A percentile compares a stretch with the other conserved stretches of the same genome.
These are phyloP conservation scores for Plasmodium yoelii DNA, from an alignment of 169 alveolate genomes.

Conservation along the genomic window DNA sequence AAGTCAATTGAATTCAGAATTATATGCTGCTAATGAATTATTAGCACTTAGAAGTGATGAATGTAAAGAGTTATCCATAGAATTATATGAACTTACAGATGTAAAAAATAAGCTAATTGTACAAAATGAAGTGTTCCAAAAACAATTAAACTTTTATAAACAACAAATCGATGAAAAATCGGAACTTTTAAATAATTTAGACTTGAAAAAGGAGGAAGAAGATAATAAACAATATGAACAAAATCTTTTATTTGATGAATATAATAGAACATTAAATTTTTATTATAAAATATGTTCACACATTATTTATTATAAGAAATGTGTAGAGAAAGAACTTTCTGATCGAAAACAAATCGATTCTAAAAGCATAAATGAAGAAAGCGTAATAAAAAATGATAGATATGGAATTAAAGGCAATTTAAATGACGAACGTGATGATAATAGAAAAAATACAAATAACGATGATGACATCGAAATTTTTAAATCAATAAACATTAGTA, in stretches of 20 bases:
- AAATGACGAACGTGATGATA: neutral
- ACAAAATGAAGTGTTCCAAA: slow-evolving; percentile 49
- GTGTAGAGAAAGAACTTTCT: slow-evolving; percentile 37
- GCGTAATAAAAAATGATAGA: neutral
- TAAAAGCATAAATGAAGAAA: neutral
- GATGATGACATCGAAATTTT: neutral
- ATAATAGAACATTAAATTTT: slow-evolving; percentile 29
- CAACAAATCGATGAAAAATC: slow-evolving; percentile 57
- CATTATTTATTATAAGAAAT: slow-evolving; percentile 51
- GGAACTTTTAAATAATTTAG: slow-evolving; percentile 30
- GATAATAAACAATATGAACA: slow-evolving; percentile 36
- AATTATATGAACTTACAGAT: slow-evolving; percentile 58
- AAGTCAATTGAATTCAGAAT: slow-evolving; percentile 45
- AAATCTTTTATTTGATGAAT: slow-evolving; percentile 28
- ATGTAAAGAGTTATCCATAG: slow-evolving; percentile 58
- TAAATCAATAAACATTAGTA: slow-evolving; percentile 9
- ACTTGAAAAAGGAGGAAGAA: slow-evolving; percentile 10
- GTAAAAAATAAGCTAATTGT: slow-evolving; percentile 61
- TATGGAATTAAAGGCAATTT: neutral
- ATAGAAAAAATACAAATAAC: neutral
- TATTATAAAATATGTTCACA: slow-evolving; percentile 63
- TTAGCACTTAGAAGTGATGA: slow-evolving; percentile 72
- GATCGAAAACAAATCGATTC: neutral
- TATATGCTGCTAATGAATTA: slow-evolving; percentile 63
- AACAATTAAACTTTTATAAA: slow-evolving; percentile 58